phyloP scores from a whole-genome alignment of 2,329 filamentous ascomycete species.

The Ophiostoma sp. region DNA sequence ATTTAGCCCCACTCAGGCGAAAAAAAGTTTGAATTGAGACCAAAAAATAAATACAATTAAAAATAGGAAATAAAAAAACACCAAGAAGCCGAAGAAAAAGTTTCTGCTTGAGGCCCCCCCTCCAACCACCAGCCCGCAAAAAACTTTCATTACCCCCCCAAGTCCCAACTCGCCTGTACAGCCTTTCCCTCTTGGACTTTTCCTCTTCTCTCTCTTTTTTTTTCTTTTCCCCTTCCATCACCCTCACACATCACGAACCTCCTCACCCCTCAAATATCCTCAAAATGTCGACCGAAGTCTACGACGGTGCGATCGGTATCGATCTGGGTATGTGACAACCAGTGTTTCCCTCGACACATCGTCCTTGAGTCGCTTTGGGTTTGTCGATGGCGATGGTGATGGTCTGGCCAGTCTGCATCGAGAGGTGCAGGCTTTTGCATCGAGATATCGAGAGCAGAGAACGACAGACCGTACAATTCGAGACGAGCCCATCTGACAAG shows the following conservation, averaged over 20 bases:
- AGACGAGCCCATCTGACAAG: neutral
- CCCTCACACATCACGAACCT: conserved; percentile 14
- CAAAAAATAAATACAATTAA: conserved; percentile 23
- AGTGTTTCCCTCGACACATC: neutral
- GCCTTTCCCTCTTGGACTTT: conserved; percentile 5
- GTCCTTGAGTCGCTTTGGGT: neutral
- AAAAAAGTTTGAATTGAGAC: conserved; percentile 22
- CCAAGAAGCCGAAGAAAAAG: conserved; percentile 16
- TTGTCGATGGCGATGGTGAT: neutral
- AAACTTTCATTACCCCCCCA: conserved; percentile 17
- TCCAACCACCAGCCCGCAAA: conserved; percentile 20
- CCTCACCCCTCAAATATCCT: conserved; percentile 14
- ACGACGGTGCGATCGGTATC: conserved; percentile 99
- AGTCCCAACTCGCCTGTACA: neutral
- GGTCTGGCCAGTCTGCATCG: neutral
- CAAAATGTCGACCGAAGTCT: conserved; percentile 89
- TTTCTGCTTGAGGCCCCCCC: conserved; percentile 18
- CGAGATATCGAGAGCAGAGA: neutral
- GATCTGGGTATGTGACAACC: conserved; percentile 75
- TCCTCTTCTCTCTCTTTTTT: conserved; percentile 14
- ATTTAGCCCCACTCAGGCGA: conserved; percentile 24
- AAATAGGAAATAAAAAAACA: conserved; percentile 16
- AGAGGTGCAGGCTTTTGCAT: neutral
- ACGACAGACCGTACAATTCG: neutral
- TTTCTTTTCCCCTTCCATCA: conserved; percentile 12